Percentiles rank a stretch among this genome's conserved stretches.
Conservation (phyloP, 1,284 basidiomycete species). For the Trichosporon coremiiforme region DNA sequence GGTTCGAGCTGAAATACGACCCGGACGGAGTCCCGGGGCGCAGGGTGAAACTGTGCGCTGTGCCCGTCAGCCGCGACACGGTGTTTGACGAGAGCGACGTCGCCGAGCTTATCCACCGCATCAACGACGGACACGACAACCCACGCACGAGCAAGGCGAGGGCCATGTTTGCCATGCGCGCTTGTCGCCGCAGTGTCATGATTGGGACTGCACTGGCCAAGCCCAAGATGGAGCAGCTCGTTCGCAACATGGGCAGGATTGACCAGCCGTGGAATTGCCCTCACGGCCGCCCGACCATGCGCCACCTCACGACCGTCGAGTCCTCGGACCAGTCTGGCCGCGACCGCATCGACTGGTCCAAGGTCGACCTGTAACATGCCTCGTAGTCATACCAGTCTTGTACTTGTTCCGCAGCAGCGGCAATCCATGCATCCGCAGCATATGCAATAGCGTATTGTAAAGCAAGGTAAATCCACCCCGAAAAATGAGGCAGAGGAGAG, state of each 20-base stretch:
- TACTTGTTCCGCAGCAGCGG: not conserved
- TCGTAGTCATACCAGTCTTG: not conserved
- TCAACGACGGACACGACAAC: conserved; percentile 73
- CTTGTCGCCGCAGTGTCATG: conserved; percentile 96
- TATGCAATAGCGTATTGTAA: conserved; percentile 5
- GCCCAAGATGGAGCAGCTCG: conserved; percentile 79
- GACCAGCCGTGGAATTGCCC: conserved; percentile 99
- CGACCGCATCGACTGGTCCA: conserved; percentile 20
- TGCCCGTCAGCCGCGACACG: conserved; percentile 88
- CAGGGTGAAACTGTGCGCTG: conserved; percentile 72
- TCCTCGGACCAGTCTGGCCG: not conserved
- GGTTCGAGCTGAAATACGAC: conserved; percentile 69
- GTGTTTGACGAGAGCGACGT: conserved; percentile 75
- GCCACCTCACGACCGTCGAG: conserved; percentile 64
- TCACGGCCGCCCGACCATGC: conserved; percentile 94
- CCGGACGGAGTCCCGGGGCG: conserved; percentile 62
- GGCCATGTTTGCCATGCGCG: conserved; percentile 95
- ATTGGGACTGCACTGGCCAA: conserved; percentile 79
- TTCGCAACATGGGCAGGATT: conserved; percentile 91
- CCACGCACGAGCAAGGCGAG: conserved; percentile 91
- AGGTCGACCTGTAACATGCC: not conserved
- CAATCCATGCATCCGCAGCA: not conserved
- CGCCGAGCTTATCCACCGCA: conserved; percentile 86
- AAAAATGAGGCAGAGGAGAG: not conserved
- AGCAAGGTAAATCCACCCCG: not conserved